Evolutionary conservation across 2,329 filamentous ascomycete genomes (phyloP).

Genomic region (Ophiostoma perfectum): DNA sequence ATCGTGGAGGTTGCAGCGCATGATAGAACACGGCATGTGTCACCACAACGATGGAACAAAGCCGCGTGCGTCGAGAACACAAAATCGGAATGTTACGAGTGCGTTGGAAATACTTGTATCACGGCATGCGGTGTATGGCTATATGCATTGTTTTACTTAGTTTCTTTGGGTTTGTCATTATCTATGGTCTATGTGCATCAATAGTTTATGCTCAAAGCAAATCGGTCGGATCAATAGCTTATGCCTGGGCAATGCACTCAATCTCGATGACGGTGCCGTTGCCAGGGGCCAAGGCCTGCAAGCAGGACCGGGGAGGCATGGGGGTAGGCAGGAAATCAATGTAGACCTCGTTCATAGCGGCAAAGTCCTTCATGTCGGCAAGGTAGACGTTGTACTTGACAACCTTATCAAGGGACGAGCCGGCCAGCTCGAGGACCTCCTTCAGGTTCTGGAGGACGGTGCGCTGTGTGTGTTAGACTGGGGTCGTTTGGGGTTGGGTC

Average conservation of each 20-base stretch:
- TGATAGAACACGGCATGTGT: not conserved
- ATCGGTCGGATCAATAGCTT: not conserved
- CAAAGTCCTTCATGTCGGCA: constrained; percentile 60
- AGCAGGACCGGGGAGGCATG: constrained; percentile 82
- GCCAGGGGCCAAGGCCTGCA: constrained; percentile 80
- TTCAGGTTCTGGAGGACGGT: constrained; percentile 56
- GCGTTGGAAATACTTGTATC: too few species aligned
- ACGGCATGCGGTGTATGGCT: too few species aligned
- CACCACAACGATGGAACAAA: too few species aligned
- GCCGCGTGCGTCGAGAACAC: too few species aligned
- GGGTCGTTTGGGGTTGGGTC: not conserved
- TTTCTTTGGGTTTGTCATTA: not conserved
- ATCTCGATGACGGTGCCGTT: constrained; percentile 85
- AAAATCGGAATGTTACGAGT: too few species aligned
- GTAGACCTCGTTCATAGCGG: constrained; percentile 52
- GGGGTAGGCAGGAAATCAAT: constrained; percentile 58
- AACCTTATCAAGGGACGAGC: constrained; percentile 54
- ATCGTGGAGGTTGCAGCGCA: not conserved
- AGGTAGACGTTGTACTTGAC: constrained; percentile 65
- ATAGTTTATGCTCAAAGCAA: constrained; percentile 32
- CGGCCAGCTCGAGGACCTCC: constrained; percentile 55
- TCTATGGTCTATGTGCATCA: not conserved
- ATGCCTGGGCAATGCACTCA: constrained; percentile 70
- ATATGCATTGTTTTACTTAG: not conserved
- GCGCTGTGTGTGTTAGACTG: constrained; percentile 34